Evolutionary conservation across 805 yeast genomes (phyloP), one percentile per base, ranked within the genome.

Genomic region (Candida germanica): DNA sequence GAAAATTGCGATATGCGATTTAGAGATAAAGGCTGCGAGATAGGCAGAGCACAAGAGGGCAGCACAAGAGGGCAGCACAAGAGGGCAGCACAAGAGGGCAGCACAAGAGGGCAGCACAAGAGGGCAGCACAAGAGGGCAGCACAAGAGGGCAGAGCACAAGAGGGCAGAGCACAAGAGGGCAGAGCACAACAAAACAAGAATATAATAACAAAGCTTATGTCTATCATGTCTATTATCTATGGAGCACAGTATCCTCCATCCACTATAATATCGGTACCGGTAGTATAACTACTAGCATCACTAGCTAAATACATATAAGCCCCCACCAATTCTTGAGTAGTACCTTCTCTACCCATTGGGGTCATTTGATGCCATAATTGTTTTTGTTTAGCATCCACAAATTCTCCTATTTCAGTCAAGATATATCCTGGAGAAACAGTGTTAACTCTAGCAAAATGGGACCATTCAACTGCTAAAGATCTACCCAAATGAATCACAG

Each of bases 381-480:
- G 42, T 54, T 62, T 66, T 38, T 56, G 43, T 8, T 58, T 61
- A 2, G 49, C 49, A 17, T 53, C 52, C 14, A 53, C 66, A 40
- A 67, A 67, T 33, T 59, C 62, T 6, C 65, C 51, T 33, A 68
- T 62, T 16, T 65, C 71, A 9, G 73, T 68, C 19, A 38, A 42
- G 33, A 68, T 61, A 52, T 68, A 68, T 21, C 73, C 73, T 10
- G 73, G 73, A 13, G 69, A 61, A 26, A 68, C 43, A 21, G 70
- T 50, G 53, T 67, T 67, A 34, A 65, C 69, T 47, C 73, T 53
- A 22, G 64, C 69, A 40, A 69, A 67, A 1, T 80, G 64, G 29
- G 63, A 70, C 73, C 73, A 68, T 50, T 68, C 73, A 17, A 68
- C 64, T 6, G 73, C 71, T 44, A 68, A 60, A 5, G 71, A 66